Evolutionary conservation across 148 eudicot species (phyloP).

Genomic region (Simmondsia chinensis): DNA sequence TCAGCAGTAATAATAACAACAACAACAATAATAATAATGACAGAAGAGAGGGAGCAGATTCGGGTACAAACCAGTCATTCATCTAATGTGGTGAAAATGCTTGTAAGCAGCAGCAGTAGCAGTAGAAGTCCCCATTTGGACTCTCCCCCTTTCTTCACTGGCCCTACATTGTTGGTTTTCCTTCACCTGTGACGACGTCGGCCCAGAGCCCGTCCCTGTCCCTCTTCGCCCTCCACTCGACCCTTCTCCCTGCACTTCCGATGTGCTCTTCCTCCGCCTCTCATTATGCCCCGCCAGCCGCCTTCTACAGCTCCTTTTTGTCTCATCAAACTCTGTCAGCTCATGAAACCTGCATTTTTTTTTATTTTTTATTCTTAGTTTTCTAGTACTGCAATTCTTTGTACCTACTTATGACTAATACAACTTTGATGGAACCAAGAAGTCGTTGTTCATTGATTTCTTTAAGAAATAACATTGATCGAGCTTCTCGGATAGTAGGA

Average conservation of each 20-base stretch:
- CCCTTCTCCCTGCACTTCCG: slow-evolving; percentile 14
- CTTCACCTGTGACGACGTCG: too few species aligned
- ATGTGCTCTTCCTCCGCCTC: slow-evolving; percentile 28
- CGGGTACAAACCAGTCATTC: background rate
- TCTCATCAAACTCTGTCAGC: slow-evolving; percentile 38
- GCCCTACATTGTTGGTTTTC: slow-evolving; percentile 15
- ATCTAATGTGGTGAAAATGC: slow-evolving; percentile 23
- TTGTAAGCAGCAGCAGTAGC: slow-evolving; percentile 20
- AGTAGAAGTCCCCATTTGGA: slow-evolving; percentile 5
- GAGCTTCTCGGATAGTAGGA: too few species aligned
- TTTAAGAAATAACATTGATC: too few species aligned
- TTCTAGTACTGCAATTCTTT: background rate
- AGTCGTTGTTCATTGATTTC: too few species aligned
- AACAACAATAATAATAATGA: slow-evolving; percentile 5
- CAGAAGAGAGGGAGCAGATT: slow-evolving; percentile 46
- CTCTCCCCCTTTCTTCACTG: slow-evolving; percentile 18
- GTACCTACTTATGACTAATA: background rate
- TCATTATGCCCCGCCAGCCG: slow-evolving; percentile 47
- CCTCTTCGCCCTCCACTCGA: background rate
- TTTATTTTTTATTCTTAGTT: background rate
- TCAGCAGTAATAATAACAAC: too few species aligned
- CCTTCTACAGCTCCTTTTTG: slow-evolving; percentile 40
- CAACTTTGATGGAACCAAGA: background rate
- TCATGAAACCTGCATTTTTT: slow-evolving; percentile 32
- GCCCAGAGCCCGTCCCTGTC: slow-evolving; percentile 8